Evolutionary conservation across 2,329 filamentous ascomycete genomes (phyloP).

Genomic region (Pseudogymnoascus sp.): DNA sequence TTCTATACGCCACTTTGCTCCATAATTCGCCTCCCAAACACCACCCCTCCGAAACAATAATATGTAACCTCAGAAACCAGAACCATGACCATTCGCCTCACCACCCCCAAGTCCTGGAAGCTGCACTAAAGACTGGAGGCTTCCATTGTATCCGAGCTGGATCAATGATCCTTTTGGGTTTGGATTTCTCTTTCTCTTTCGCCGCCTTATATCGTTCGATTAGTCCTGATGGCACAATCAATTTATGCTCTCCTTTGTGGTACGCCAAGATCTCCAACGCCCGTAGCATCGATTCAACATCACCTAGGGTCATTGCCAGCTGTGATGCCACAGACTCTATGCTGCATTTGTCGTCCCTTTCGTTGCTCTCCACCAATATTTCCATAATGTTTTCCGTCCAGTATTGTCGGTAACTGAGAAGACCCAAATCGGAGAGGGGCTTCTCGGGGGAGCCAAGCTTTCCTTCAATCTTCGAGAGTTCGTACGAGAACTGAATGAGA

Average conservation of each 20-base stretch:
- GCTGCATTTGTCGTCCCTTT: conserved; percentile 63
- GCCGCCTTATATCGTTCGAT: conserved; percentile 56
- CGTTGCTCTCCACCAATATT: conserved; percentile 65
- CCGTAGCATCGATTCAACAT: conserved; percentile 90
- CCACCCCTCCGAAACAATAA: not conserved
- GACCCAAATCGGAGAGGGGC: conserved; percentile 83
- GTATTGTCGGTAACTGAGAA: conserved; percentile 91
- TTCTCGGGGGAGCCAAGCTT: conserved; percentile 96
- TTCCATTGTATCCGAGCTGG: conserved; percentile 83
- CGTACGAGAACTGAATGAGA: conserved; percentile 95
- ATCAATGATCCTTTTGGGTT: conserved; percentile 70
- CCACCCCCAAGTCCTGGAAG: conserved; percentile 92
- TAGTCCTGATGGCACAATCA: conserved; percentile 80
- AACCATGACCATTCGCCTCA: conserved; percentile 33
- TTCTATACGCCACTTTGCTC: conserved; percentile 3
- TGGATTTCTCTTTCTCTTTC: conserved; percentile 71
- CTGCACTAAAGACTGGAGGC: conserved; percentile 87
- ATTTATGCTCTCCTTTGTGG: conserved; percentile 92
- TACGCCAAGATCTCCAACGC: conserved; percentile 93
- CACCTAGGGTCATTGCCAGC: conserved; percentile 92
- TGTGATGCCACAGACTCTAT: conserved; percentile 75
- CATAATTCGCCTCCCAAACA: conserved; percentile 4
- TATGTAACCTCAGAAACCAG: not conserved
- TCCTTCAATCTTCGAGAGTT: conserved; percentile 88
- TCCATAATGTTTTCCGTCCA: conserved; percentile 96